Conservation (phyloP, 2,329 filamentous ascomycete genomes). For the Talaromyces islandicus region DNA sequence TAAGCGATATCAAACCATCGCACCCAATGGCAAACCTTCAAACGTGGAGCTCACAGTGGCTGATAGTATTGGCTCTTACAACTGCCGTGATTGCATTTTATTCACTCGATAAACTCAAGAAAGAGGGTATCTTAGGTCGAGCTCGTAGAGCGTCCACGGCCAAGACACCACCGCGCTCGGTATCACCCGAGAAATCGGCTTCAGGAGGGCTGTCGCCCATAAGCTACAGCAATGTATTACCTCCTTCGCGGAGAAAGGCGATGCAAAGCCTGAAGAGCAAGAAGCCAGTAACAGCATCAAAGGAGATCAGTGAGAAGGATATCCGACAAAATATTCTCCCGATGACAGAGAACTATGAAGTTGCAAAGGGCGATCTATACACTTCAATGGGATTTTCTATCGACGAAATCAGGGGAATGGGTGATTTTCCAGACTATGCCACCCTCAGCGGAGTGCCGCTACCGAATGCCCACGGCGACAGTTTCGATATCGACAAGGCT, state of each 20-base stretch:
- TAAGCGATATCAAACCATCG: neutral
- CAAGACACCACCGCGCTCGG: constrained; percentile 47
- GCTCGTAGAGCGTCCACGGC: constrained; percentile 42
- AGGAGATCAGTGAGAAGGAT: constrained; percentile 23
- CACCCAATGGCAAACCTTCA: neutral
- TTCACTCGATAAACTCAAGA: constrained; percentile 22
- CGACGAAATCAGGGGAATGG: constrained; percentile 62
- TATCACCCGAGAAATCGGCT: constrained; percentile 44
- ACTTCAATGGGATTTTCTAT: constrained; percentile 66
- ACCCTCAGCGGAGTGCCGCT: constrained; percentile 67
- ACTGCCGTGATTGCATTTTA: constrained; percentile 21
- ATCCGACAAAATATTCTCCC: constrained; percentile 32
- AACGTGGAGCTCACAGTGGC: constrained; percentile 13
- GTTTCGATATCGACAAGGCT: constrained; percentile 65
- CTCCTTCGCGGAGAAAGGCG: constrained; percentile 46
- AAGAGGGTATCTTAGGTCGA: constrained; percentile 34
- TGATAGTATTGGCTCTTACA: constrained; percentile 17
- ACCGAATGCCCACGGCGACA: constrained; percentile 52
- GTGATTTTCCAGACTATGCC: constrained; percentile 75
- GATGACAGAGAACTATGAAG: constrained; percentile 36
- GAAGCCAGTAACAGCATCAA: constrained; percentile 15
- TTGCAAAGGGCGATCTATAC: constrained; percentile 38
- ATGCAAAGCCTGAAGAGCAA: constrained; percentile 29
- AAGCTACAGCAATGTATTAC: constrained; percentile 45
- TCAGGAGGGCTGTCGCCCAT: constrained; percentile 19